A percentile compares a stretch with the other conserved stretches of the same genome.
These are phyloP conservation scores for Tillandsia leiboldiana DNA, from an alignment of 176 grass and related monocot genomes.

Conservation along the genomic window DNA sequence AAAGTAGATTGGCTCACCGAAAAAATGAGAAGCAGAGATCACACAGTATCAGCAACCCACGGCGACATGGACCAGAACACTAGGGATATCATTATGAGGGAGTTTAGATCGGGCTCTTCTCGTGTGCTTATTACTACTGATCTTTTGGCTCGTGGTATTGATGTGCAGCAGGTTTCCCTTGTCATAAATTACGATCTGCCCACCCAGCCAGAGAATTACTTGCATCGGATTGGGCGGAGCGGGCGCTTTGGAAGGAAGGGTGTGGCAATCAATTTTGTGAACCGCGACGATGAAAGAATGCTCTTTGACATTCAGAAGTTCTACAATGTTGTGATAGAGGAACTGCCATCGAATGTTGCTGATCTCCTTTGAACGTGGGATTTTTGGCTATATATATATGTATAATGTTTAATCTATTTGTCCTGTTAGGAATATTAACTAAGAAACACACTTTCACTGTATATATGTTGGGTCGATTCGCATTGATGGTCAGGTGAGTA, in stretches of 20 bases:
- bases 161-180: slow-evolving; percentile 11
- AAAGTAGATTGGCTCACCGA: slow-evolving; percentile 19
- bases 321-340: slow-evolving; percentile 3
- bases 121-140: slow-evolving; percentile 15
- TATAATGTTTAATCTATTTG: too few relatives aligned
- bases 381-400: background rate
- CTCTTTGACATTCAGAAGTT: slow-evolving; percentile 9
- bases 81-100: background rate
- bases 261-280: slow-evolving; percentile 11
- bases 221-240: slow-evolving; percentile 14
- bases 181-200: slow-evolving; percentile 20
- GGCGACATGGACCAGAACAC: slow-evolving; percentile 2
- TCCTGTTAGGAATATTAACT: too few relatives aligned
- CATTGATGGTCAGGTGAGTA: too few relatives aligned
- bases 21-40: slow-evolving; percentile 12
- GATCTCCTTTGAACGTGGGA: background rate
- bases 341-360: slow-evolving; percentile 3
- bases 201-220: slow-evolving; percentile 12
- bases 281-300: slow-evolving; percentile 10
- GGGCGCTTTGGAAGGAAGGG: slow-evolving; percentile 8
- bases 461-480: too few relatives aligned
- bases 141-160: slow-evolving; percentile 3
- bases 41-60: slow-evolving; percentile 8
- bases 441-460: too few relatives aligned
- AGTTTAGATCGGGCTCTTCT: background rate